phyloP scores from a whole-genome alignment of 805 yeast species.

The Sungouiozyma ichnusensis region DNA sequence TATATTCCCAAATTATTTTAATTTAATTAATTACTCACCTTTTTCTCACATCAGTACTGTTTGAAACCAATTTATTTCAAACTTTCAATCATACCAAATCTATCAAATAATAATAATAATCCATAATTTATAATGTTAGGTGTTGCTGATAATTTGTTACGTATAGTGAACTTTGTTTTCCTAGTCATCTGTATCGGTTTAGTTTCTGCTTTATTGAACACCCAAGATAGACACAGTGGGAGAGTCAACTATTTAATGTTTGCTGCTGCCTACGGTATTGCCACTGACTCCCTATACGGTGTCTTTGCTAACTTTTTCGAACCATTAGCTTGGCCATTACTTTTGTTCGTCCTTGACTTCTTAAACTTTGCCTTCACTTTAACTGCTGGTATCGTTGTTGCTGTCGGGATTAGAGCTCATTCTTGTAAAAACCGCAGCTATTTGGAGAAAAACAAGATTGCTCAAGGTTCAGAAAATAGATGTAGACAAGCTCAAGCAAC shows the following conservation, averaged over 20 bases:
- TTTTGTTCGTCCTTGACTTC: slow-evolving; percentile 68
- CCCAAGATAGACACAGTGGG: slow-evolving; percentile 44
- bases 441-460: slow-evolving; percentile 52
- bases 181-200: slow-evolving; percentile 75
- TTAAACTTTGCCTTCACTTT: slow-evolving; percentile 85
- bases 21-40: background rate
- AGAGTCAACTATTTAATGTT: slow-evolving; percentile 87
- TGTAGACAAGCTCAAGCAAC: slow-evolving; percentile 93
- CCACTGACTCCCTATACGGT: slow-evolving; percentile 75
- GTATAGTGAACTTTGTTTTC: slow-evolving; percentile 65
- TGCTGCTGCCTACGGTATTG: slow-evolving; percentile 76
- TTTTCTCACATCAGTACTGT: too few relatives aligned
- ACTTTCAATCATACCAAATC: too few relatives aligned
- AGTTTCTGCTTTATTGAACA: slow-evolving; percentile 77
- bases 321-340: slow-evolving; percentile 73
- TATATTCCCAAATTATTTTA: background rate
- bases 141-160: slow-evolving; percentile 63
- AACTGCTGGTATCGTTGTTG: slow-evolving; percentile 90
- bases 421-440: slow-evolving; percentile 66
- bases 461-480: slow-evolving; percentile 71
- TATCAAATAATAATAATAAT: background rate
- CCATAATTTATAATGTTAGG: slow-evolving; percentile 42
- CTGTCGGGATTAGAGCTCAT: slow-evolving; percentile 80
- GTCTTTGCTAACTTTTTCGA: slow-evolving; percentile 64
- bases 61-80: too few relatives aligned